Conservation (phyloP, 1,284 basidiomycete genomes). For the Boletus semigastroideus region DNA sequence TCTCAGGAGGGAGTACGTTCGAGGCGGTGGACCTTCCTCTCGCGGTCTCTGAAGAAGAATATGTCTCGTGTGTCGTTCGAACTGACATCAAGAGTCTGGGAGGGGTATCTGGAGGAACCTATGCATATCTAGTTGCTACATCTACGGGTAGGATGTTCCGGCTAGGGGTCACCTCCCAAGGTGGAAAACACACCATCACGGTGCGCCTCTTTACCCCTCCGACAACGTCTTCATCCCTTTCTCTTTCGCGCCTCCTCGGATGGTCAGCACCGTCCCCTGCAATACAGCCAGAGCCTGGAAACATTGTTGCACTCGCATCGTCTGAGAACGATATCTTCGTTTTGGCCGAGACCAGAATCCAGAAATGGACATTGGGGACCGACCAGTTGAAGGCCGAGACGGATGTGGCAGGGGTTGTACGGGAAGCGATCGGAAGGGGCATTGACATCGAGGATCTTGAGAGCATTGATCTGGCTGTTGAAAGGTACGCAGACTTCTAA, state of each 20-base stretch:
- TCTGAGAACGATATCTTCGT: constrained; percentile 56
- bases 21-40: constrained; percentile 57
- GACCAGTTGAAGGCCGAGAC: constrained; percentile 58
- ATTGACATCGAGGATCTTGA: constrained; percentile 62
- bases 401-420: constrained; percentile 49
- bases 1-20: constrained; percentile 77
- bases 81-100: constrained; percentile 52
- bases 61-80: constrained; percentile 62
- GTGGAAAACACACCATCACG: constrained; percentile 63
- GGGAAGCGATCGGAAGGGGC: constrained; percentile 39
- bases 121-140: constrained; percentile 60
- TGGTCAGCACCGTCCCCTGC: constrained; percentile 40
- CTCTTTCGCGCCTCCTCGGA: constrained; percentile 59
- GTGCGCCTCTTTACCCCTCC: constrained; percentile 58
- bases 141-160: constrained; percentile 66
- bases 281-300: constrained; percentile 43
- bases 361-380: constrained; percentile 63
- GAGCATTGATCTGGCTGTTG: constrained; percentile 63
- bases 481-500: constrained; percentile 44
- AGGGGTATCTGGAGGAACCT: constrained; percentile 6
- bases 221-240: constrained; percentile 43
- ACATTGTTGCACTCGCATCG: constrained; percentile 56
- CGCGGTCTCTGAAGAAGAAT: constrained; percentile 46
- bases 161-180: constrained; percentile 59
- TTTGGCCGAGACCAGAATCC: constrained; percentile 62